Percentiles rank a stretch among this genome's conserved stretches.
These are phyloP conservation scores for Colletotrichum musicola DNA, from an alignment of 2,329 filamentous ascomycete species.

Conservation along the genomic window DNA sequence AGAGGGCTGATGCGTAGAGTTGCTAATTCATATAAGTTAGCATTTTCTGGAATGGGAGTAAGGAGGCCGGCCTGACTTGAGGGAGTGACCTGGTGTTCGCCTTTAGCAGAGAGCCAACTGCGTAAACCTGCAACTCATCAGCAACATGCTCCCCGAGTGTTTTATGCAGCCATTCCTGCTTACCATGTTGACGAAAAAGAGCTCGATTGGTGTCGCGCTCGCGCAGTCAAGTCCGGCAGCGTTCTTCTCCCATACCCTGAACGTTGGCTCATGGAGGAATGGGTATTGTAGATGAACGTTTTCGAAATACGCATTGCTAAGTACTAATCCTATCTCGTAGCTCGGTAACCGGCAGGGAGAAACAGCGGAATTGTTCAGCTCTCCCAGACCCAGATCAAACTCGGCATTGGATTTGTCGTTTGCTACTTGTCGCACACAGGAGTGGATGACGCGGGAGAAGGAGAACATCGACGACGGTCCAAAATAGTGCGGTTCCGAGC, in stretches of 20 bases:
- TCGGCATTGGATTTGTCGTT: not conserved
- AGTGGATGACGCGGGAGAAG: conserved; percentile 43
- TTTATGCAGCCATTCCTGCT: no score
- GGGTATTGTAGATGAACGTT: conserved; percentile 54
- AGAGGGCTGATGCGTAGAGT: conserved; percentile 41
- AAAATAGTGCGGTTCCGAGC: conserved; percentile 45
- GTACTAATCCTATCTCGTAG: conserved; percentile 12
- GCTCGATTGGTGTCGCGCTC: not conserved
- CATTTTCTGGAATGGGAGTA: not conserved
- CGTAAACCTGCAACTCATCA: conserved; percentile 31
- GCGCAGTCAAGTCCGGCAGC: conserved; percentile 25
- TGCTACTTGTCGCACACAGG: not conserved
- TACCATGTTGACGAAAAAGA: conserved; percentile 42
- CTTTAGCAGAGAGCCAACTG: conserved; percentile 33
- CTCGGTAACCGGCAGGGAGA: conserved; percentile 17
- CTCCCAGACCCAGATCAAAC: not conserved
- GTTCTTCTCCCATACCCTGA: conserved; percentile 46
- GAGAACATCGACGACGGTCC: conserved; percentile 46
- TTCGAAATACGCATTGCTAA: conserved; percentile 50
- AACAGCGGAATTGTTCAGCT: not conserved
- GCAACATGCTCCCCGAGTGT: no score
- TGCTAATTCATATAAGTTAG: conserved; percentile 13
- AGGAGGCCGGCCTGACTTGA: conserved; percentile 25
- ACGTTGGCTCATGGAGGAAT: conserved; percentile 51
- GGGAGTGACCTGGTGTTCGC: conserved; percentile 23